phyloP scores from a whole-genome alignment of 768 basidiomycete species.

The Hysterangium stoloniferum region DNA sequence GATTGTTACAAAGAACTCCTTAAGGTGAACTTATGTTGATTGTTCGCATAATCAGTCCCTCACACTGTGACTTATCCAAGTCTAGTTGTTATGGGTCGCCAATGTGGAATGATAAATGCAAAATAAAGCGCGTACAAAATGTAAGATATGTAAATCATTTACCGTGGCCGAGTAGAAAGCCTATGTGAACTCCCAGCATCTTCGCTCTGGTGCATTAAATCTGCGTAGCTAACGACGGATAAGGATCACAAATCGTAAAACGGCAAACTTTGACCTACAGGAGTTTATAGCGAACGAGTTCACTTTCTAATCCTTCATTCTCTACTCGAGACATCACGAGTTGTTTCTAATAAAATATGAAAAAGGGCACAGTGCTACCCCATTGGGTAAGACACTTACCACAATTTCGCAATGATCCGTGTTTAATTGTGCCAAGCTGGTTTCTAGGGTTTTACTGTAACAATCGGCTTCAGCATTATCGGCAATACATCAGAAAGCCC shows the following conservation, averaged over 20 bases:
- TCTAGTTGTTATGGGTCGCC: too few relatives aligned
- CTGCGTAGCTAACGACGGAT: constrained; percentile 40
- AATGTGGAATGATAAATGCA: too few relatives aligned
- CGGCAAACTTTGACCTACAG: constrained; percentile 44
- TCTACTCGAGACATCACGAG: constrained; percentile 82
- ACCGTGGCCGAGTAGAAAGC: constrained; percentile 37
- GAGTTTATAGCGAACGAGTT: constrained; percentile 91
- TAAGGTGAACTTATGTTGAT: too few relatives aligned
- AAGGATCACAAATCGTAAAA: neutral
- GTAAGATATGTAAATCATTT: too few relatives aligned
- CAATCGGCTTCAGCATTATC: constrained; percentile 3
- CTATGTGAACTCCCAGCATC: constrained; percentile 63
- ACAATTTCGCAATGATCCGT: constrained; percentile 73
- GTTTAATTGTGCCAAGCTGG: constrained; percentile 69
- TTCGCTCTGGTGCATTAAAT: constrained; percentile 71
- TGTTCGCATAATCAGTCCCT: too few relatives aligned
- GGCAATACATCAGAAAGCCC: neutral
- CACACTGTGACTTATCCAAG: too few relatives aligned
- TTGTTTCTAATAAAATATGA: constrained; percentile 53
- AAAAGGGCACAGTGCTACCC: constrained; percentile 9
- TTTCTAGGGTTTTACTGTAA: constrained; percentile 71
- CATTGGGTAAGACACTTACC: constrained; percentile 28
- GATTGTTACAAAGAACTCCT: too few relatives aligned
- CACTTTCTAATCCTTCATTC: constrained; percentile 89
- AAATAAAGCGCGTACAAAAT: too few relatives aligned